Evolutionary conservation across 495 filamentous ascomycete genomes (phyloP), one percentile per base, ranked within the genome.

Genomic region (Xylaria venustula): DNA sequence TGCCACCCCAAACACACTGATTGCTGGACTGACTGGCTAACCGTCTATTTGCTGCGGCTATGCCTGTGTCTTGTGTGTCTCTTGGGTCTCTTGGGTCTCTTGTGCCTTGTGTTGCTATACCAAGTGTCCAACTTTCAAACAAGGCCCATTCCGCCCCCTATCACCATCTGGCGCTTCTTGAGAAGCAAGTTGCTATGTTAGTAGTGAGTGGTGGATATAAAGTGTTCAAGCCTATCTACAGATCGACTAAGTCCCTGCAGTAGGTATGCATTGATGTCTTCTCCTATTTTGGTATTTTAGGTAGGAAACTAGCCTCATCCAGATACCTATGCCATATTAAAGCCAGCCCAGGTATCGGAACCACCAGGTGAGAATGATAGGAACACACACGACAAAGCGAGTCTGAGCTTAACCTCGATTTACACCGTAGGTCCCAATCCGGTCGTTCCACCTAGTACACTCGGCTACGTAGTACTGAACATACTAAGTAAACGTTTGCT

Each of bases 241-340:
- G n/a, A n/a, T n/a, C n/a, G n/a, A n/a, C n/a, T n/a, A n/a, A 9
- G 14, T 7, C 15, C 37, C 37, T 40, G 14, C 37, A 12, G 37
- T 3, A 40, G 14, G 14, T 40, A 15, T 40, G 3, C 6, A 15
- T 40, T 11, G 37, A 11, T 25, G 23, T 5, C 11, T 6, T 15
- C 5, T 42, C 36, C 36, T 54, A 54, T 25, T 40, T 54, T 23
- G 51, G 51, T 54, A 54, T 25, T 40, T 54, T 23, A 36, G 51
- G 37, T 12, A 36, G 51, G 51, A 28, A 28, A 12, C 22, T 30
- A 28, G 9, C 51, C 51, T 54, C 36, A 54, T 41, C 51, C 51
- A 54, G 51, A n/a, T n/a, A n/a, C n/a, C 3, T 22, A 20, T 19
- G 36, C 23, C 37, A 15, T 12, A 40, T 15, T 40, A 40, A 54